Evolutionary conservation across 1,139 yeast genomes (phyloP), one percentile per base, ranked within the genome.

Genomic region (Candida mesenterica): DNA sequence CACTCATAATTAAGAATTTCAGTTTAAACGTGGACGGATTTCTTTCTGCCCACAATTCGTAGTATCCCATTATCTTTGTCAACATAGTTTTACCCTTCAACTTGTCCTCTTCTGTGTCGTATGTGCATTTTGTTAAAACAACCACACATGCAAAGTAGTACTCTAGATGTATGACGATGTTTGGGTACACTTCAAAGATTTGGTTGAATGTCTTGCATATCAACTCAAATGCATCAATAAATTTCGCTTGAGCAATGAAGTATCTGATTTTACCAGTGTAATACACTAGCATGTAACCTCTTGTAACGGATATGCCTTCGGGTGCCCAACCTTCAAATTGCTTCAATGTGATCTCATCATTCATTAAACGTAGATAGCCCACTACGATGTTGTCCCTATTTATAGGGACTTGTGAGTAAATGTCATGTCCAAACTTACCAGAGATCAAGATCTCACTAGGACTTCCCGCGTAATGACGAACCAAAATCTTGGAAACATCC

Each of bases 21-120:
- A 68, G 53, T 15, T 47, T 45, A 43, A 72, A 72, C 34, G 59
- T 64, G 2, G 53, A 36, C 1, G 73, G 72, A 39, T 64, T 59
- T 1, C 59, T 47, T 4, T 52, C 53, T 3, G 66, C 46, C 69
- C 73, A 69, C 26, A 56, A 37, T 8, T 49, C 55, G 37, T 67
- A 56, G 33, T 50, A 55, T 18, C 46, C 39, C n/a, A 46, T 36
- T 8, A 55, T 39, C 17, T 40, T 38, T 2, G 40, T 35, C 4
- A 53, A 45, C 5, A 51, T 29, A 6, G 28, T 37, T 13, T 37
- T 17, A 1, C 44, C 41, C 14, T 18, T 29, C 2, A 19, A 28
- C 13, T 32, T 36, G 8, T 42, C 44, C 2, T 29, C 30, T 13
- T 36, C 43, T 23, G 22, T 27, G 4, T 9, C 12, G 15, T 26